A percentile compares a stretch with the other conserved stretches of the same genome.
Evolutionary conservation across 2,329 filamentous ascomycete genomes (phyloP).

Genomic region (Ascochyta lentis): DNA sequence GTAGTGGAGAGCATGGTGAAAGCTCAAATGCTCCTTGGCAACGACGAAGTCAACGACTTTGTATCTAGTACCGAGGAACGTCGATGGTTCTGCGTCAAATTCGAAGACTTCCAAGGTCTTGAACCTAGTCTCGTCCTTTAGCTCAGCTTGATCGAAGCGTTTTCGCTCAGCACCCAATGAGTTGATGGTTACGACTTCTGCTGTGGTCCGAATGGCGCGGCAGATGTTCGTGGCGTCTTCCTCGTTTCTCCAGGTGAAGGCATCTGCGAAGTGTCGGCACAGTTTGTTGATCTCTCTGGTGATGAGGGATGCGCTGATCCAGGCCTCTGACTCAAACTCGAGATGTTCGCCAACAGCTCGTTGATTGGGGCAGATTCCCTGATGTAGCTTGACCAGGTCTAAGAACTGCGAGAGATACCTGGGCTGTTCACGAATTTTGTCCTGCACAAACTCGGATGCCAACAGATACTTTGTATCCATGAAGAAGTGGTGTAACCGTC

Average conservation of each 20-base stretch:
- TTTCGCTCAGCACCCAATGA: constrained; percentile 87
- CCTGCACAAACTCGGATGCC: constrained; percentile 84
- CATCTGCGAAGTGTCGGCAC: constrained; percentile 85
- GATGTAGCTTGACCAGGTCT: constrained; percentile 92
- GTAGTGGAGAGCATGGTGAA: constrained; percentile 96
- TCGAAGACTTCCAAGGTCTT: constrained; percentile 79
- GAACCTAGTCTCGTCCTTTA: constrained; percentile 86
- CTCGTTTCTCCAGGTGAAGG: constrained; percentile 75
- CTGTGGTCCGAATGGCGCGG: constrained; percentile 73
- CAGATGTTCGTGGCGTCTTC: constrained; percentile 71
- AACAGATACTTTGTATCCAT: constrained; percentile 91
- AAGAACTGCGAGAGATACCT: constrained; percentile 93
- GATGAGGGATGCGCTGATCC: constrained; percentile 95
- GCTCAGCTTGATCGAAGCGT: constrained; percentile 84
- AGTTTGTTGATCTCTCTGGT: constrained; percentile 94
- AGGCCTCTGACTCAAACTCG: constrained; percentile 96
- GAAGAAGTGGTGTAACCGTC: constrained; percentile 98
- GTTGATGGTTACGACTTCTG: constrained; percentile 85
- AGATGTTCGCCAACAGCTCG: constrained; percentile 94
- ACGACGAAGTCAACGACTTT: constrained; percentile 79
- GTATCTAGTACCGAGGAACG: constrained; percentile 58
- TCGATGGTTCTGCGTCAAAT: constrained; percentile 64
- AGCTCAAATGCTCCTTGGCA: constrained; percentile 89
- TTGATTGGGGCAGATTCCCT: constrained; percentile 94
- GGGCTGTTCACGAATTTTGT: constrained; percentile 79